Conservation (phyloP, 2,329 filamentous ascomycete species). For the Fusarium temperatum region DNA sequence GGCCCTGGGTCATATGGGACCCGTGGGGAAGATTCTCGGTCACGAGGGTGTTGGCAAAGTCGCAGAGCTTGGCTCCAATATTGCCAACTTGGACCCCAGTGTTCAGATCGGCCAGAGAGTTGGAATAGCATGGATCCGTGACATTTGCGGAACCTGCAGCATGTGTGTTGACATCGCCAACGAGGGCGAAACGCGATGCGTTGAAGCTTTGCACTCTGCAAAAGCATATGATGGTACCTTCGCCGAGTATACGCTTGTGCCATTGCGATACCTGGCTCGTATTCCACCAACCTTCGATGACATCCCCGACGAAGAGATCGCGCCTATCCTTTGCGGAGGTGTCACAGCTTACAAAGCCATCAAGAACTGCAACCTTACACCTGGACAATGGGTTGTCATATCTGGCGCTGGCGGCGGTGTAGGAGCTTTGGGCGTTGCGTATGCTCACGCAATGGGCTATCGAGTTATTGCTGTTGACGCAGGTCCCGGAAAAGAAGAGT, state of each 20-base stretch:
- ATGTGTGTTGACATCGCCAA: constrained; percentile 45
- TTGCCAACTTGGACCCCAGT: constrained; percentile 34
- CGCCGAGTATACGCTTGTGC: constrained; percentile 50
- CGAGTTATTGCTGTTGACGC: constrained; percentile 52
- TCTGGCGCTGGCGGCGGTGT: constrained; percentile 53
- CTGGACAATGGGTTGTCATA: constrained; percentile 50
- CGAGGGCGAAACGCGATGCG: constrained; percentile 49
- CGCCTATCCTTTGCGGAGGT: constrained; percentile 54
- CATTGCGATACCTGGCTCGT: constrained; percentile 46
- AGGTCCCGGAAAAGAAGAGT: constrained; percentile 44
- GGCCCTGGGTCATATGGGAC: constrained; percentile 50
- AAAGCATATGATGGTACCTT: constrained; percentile 50
- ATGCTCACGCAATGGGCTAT: constrained; percentile 53
- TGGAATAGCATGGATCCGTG: constrained; percentile 52
- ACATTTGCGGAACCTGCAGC: constrained; percentile 48
- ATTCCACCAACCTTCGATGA: constrained; percentile 33
- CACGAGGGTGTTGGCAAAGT: constrained; percentile 57
- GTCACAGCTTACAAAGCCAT: constrained; percentile 55
- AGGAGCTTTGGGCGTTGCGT: constrained; percentile 51
- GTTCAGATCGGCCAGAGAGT: constrained; percentile 48
- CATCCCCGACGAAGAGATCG: constrained; percentile 49
- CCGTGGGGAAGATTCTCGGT: constrained; percentile 48
- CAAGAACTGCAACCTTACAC: constrained; percentile 44
- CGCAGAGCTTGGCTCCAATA: constrained; percentile 48
- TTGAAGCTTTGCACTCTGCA: constrained; percentile 45